phyloP scores from a whole-genome alignment of 106 monocot genomes.

The Dendrobium chrysotoxum region DNA sequence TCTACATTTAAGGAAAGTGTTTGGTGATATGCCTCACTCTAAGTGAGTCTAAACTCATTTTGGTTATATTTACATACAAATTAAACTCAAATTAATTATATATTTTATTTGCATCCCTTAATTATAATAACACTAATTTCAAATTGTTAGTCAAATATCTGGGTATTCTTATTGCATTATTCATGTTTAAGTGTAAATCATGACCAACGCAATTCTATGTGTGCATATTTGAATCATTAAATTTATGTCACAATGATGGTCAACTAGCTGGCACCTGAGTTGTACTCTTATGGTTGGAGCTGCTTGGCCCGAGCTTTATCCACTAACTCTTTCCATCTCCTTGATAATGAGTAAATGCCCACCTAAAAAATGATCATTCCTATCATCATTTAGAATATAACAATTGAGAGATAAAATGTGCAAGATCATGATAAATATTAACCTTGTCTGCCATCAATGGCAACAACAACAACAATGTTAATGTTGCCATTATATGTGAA shows the following conservation, averaged over 20 bases:
- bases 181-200: not conserved
- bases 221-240: not conserved
- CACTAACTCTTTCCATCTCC: constrained; percentile 97
- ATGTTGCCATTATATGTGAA: constrained; percentile 85
- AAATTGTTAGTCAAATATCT: not conserved
- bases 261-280: constrained; percentile 26
- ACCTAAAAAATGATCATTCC: constrained; percentile 26
- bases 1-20: not conserved
- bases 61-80: not conserved
- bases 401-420: not conserved
- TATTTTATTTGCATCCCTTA: not conserved
- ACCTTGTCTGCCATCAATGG: constrained; percentile 89
- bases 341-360: constrained; percentile 84
- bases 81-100: not conserved
- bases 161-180: too few species aligned
- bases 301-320: constrained; percentile 90
- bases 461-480: constrained; percentile 88
- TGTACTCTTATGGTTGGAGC: constrained; percentile 90
- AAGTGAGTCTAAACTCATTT: not conserved
- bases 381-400: not conserved
- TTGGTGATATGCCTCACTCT: not conserved
- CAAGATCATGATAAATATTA: not conserved
- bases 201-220: not conserved
- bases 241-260: not conserved
- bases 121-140: not conserved